Evolutionary conservation across 2,329 filamentous ascomycete genomes (phyloP).

Genomic region (Zarea fungicola): DNA sequence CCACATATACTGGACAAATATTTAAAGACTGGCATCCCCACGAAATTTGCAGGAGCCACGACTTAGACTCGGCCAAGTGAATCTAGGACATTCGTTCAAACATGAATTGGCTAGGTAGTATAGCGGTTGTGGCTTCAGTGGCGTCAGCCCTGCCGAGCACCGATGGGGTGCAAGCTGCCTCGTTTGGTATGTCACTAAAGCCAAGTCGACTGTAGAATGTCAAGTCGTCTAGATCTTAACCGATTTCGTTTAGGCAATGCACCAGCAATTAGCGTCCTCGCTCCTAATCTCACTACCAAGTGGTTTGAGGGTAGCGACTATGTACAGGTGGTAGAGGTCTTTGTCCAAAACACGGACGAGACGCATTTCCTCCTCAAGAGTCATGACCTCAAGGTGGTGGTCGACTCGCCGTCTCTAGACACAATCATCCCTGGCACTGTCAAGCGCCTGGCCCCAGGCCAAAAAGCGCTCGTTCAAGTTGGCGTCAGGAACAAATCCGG

Average conservation of each 20-base stretch:
- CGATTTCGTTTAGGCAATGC: not conserved
- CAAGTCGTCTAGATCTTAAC: too few relatives aligned
- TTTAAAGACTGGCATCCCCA: not conserved
- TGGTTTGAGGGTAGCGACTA: constrained; percentile 11
- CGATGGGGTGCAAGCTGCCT: not conserved
- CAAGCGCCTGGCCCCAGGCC: constrained; percentile 14
- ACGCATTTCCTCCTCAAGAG: constrained; percentile 3
- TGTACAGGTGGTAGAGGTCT: constrained; percentile 14
- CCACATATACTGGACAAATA: too few relatives aligned
- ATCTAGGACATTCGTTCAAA: not conserved
- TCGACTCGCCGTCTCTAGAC: constrained; percentile 8
- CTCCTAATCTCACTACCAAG: constrained; percentile 13
- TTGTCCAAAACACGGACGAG: constrained; percentile 12
- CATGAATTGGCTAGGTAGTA: constrained; percentile 4
- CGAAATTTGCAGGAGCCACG: too few relatives aligned
- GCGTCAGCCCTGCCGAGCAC: constrained; percentile 3
- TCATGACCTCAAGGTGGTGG: constrained; percentile 3
- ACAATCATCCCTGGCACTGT: constrained; percentile 12
- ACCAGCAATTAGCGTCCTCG: constrained; percentile 1
- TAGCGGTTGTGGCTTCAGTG: not conserved
- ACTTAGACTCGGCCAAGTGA: too few relatives aligned
- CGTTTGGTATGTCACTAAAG: not conserved
- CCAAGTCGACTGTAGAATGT: not conserved
- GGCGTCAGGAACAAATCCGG: constrained; percentile 15
- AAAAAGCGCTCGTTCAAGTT: constrained; percentile 11